These are phyloP conservation scores for Aspergillus sp. DNA, from an alignment of 2,329 filamentous ascomycete genomes.

Conservation along the genomic window DNA sequence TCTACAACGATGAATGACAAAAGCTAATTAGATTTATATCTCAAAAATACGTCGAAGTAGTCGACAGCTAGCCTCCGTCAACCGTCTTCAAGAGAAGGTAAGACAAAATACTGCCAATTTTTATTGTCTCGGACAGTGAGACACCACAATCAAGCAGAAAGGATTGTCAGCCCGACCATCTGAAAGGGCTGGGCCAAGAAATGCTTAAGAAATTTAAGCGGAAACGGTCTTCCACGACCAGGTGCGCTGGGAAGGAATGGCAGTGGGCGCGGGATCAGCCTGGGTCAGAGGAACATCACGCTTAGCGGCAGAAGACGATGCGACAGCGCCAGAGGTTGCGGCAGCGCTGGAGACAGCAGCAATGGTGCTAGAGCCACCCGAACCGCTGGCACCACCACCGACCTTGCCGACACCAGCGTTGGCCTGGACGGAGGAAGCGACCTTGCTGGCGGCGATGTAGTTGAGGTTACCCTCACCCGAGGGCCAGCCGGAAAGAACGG, in stretches of 20 bases:
- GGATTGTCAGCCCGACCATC: no score
- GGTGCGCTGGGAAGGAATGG: conserved; percentile 3
- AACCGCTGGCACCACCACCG: not conserved
- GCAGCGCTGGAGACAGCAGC: not conserved
- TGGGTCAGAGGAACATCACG: conserved; percentile 3
- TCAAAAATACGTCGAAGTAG: no score
- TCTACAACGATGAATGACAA: no score
- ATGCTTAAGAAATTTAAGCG: no score
- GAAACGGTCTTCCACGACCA: conserved; percentile 11
- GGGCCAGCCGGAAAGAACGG: conserved; percentile 25
- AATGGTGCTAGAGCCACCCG: conserved; percentile 2
- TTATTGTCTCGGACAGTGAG: no score
- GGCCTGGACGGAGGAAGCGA: conserved; percentile 21
- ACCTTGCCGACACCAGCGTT: conserved; percentile 28
- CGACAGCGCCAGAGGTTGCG: conserved; percentile 3
- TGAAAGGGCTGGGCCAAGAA: no score
- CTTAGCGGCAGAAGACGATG: conserved; percentile 5
- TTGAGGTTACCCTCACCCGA: conserved; percentile 23
- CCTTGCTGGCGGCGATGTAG: conserved; percentile 18
- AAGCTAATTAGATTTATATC: no score
- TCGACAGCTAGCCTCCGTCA: no score
- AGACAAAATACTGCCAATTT: no score
- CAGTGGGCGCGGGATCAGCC: conserved; percentile 9
- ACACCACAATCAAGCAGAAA: no score
- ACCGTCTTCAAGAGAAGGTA: no score